Base-by-base conservation (phyloP, 345 rosid species). In the Moricandia arvensis region DNA sequence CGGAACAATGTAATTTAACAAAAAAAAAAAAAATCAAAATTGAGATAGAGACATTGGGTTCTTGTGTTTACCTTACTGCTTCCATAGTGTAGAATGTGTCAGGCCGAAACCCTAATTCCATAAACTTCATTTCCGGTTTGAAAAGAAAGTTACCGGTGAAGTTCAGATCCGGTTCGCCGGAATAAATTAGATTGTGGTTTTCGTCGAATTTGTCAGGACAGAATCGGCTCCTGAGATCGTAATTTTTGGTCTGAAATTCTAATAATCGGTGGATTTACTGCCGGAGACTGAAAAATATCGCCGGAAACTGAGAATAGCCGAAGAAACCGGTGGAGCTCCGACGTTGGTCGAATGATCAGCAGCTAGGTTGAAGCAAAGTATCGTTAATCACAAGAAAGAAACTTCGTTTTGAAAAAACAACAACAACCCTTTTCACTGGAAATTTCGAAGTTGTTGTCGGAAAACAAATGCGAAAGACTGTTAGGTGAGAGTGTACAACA, bases 81-180 rank as follows among this genome's bases (percentile, higher is more conserved):
- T 91, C 97, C 4, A 84, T 80, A 37, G 97, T 83, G 83, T 89
- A 85, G 87, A 94, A 94, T 75, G 93, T 90, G 70, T 90, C 97
- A 3, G 95, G 97, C 73, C 96, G 87, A 60, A 88, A 89, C 70
- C 98, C 98, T 29, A 94, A 89, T 74, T 91, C 91, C 97, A 94
- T 94, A 69, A 87, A 91, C 89, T 94, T 94, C 98, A 94, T 94
- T 83, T 69, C 80, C 69, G 69, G 68, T 64, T 6, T 0, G 5
- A 8, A 29, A 29, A 12, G 53, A 59, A 43, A 59, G 43, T 43
- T 15, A 15, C 80, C 31, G 64, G 71, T 27, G 4, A 54, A 63
- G 1, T n/a, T 69, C 13, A 9, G 59, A 41, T 54, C 57, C 69
- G 62, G 71, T 63, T 69, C 5, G 35, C 69, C 70, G 80, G 70